These are phyloP conservation scores for Aspergillus intermedius DNA, from an alignment of 2,329 filamentous ascomycete genomes.

Conservation along the genomic window DNA sequence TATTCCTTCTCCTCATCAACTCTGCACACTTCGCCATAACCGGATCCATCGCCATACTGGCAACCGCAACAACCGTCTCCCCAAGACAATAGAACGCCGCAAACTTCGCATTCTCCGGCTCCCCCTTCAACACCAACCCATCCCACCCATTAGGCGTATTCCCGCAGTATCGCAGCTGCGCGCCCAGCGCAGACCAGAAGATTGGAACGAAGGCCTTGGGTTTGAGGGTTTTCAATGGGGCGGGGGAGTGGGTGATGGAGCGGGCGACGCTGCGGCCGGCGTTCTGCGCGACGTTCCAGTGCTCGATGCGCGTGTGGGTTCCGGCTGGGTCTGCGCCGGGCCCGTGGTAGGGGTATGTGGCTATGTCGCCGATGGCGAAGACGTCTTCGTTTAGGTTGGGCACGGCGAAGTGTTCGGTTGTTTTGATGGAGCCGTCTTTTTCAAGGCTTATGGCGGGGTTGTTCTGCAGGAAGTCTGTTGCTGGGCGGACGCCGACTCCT, in stretches of 20 bases:
- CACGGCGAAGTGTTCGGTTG: constrained; percentile 73
- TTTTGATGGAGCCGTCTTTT: constrained; percentile 76
- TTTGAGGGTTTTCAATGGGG: constrained; percentile 36
- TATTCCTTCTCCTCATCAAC: constrained; percentile 74
- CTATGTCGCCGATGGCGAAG: constrained; percentile 91
- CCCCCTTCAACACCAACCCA: constrained; percentile 72
- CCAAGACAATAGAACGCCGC: constrained; percentile 83
- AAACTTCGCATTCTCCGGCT: constrained; percentile 72
- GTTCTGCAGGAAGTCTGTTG: constrained; percentile 72
- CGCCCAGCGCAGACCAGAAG: constrained; percentile 91
- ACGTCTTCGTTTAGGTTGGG: constrained; percentile 66
- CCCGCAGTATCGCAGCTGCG: constrained; percentile 88
- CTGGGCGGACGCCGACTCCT: constrained; percentile 80
- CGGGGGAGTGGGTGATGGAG: constrained; percentile 58
- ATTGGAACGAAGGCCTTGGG: constrained; percentile 78
- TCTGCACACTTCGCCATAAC: constrained; percentile 75
- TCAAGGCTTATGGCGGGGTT: constrained; percentile 66
- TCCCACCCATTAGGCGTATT: constrained; percentile 80
- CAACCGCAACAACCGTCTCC: constrained; percentile 81
- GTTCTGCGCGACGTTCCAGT: constrained; percentile 98
- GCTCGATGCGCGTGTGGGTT: constrained; percentile 74
- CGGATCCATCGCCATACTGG: constrained; percentile 85
- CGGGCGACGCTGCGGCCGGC: constrained; percentile 72
- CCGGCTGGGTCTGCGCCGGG: constrained; percentile 66
- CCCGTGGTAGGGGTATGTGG: constrained; percentile 87